Evolutionary conservation across 140 eudicot genomes (phyloP), one percentile per base, ranked within the genome.

Genomic region (Ambrosia hybrid): DNA sequence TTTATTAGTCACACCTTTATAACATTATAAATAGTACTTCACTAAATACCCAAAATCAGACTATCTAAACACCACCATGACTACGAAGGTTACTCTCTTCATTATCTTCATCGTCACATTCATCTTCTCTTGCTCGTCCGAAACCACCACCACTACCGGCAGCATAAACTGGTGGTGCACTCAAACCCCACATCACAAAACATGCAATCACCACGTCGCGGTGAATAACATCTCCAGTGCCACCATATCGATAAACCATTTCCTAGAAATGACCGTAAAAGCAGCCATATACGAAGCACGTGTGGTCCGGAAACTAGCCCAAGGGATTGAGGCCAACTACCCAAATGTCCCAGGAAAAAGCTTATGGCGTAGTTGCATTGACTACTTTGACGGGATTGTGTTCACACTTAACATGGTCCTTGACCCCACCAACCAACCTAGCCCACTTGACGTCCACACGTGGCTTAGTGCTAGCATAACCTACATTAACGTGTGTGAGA

Each of bases 391-490:
- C 2, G 56, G 12, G 67, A 74, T 83, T 11, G 79, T 86, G 38
- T 72, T 76, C 68, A 86, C 83, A 38, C 86, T 88, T 33, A 91
- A 79, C 82, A 73, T 57, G 53, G 84, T 88, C 59, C 36, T 86
- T 2, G 81, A 79, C 73, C 73, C 65, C 64, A 69, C 41, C 30
- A n/a, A 70, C 26, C 21, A 79, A 4, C 78, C 85, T 2, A 80
- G 77, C 12, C 83, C 81, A 33, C 73, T 73, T 41, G 96, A 92
- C 55, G 43, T 77, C 2, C 91, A 83, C 5, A 83, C 90, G 4
- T 92, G 95, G 96, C 85, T 89, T 9, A 91, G 97, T 71, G 78
- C 91, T 6, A 86, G 88, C 9, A 37, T 91, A 68, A 84, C 95
- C 33, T 83, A 91, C 69, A 73, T 89, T 49, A 86, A 74, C 58